phyloP scores from a whole-genome alignment of 108 stramenopile genomes.

The Epipyxis sp. region DNA sequence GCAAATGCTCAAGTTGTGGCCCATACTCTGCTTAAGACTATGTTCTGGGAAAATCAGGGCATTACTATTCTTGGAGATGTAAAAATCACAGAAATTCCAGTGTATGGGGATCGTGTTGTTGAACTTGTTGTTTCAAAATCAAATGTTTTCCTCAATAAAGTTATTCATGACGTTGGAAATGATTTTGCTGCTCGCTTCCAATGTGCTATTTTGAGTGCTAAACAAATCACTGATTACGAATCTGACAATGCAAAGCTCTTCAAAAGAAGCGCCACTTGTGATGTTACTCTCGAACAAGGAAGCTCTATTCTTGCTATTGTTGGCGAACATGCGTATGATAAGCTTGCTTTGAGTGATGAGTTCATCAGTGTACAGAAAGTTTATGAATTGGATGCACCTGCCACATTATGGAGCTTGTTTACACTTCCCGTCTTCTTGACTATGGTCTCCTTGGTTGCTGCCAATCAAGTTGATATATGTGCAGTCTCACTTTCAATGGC shows the following conservation, averaged over 20 bases:
- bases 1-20: constrained; percentile 5
- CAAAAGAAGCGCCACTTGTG: constrained; percentile 21
- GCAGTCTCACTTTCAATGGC: not conserved
- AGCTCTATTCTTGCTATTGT: no score
- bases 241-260: constrained; percentile 36
- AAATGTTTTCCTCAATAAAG: constrained; percentile 46
- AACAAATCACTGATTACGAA: constrained; percentile 40
- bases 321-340: constrained; percentile 19
- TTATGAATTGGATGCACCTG: constrained; percentile 38
- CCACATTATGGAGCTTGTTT: constrained; percentile 36
- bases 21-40: constrained; percentile 21
- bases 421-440: constrained; percentile 41
- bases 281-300: no score
- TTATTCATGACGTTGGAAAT: not conserved
- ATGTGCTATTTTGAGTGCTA: constrained; percentile 36
- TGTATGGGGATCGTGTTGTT: constrained; percentile 46
- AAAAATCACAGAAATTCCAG: constrained; percentile 8
- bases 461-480: constrained; percentile 38
- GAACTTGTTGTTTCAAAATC: constrained; percentile 45
- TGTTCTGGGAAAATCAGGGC: constrained; percentile 5
- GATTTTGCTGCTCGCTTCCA: not conserved
- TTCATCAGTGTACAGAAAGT: constrained; percentile 47
- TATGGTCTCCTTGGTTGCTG: constrained; percentile 42
- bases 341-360: constrained; percentile 34
- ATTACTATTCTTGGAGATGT: not conserved